phyloP scores from a whole-genome alignment of 345 rosid genomes.

The Populus pruinosa region DNA sequence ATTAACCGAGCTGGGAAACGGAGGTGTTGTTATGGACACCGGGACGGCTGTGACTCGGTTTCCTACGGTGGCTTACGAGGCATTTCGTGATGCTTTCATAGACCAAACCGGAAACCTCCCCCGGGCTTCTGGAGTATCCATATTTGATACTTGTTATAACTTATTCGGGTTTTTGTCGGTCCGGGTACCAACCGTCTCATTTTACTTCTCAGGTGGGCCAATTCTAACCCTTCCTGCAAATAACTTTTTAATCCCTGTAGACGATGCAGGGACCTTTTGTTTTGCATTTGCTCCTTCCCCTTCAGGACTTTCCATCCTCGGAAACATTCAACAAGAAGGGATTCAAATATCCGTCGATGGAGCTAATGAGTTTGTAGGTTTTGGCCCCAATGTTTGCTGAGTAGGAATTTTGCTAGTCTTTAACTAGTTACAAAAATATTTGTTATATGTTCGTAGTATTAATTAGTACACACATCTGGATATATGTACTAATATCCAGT shows the following conservation, averaged over 20 bases:
- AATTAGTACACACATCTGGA: neutral
- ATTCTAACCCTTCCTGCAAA: conserved; percentile 77
- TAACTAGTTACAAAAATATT: neutral
- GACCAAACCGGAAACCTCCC: conserved; percentile 71
- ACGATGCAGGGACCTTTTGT: conserved; percentile 79
- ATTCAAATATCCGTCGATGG: conserved; percentile 91
- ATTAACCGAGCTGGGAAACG: conserved; percentile 52
- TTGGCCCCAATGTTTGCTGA: conserved; percentile 87
- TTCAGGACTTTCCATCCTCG: conserved; percentile 76
- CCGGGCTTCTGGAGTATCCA: conserved; percentile 67
- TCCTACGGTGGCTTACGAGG: conserved; percentile 59
- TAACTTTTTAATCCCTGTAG: conserved; percentile 90
- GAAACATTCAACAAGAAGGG: conserved; percentile 96
- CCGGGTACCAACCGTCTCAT: conserved; percentile 86
- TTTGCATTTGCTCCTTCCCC: conserved; percentile 82
- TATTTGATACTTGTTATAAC: conserved; percentile 89
- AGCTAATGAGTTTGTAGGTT: conserved; percentile 89
- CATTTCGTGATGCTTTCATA: conserved; percentile 65
- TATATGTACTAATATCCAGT: neutral
- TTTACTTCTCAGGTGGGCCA: conserved; percentile 79
- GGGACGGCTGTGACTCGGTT: conserved; percentile 94
- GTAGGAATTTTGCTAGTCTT: conserved; percentile 26
- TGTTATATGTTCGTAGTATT: neutral
- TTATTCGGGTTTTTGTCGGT: conserved; percentile 68
- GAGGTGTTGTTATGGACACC: conserved; percentile 97